Percentiles rank a stretch among this genome's conserved stretches.
These are phyloP conservation scores for barrel medic (Medicago truncatula) DNA, from an alignment of 306 rosid genomes.

Conservation along the genomic window DNA sequence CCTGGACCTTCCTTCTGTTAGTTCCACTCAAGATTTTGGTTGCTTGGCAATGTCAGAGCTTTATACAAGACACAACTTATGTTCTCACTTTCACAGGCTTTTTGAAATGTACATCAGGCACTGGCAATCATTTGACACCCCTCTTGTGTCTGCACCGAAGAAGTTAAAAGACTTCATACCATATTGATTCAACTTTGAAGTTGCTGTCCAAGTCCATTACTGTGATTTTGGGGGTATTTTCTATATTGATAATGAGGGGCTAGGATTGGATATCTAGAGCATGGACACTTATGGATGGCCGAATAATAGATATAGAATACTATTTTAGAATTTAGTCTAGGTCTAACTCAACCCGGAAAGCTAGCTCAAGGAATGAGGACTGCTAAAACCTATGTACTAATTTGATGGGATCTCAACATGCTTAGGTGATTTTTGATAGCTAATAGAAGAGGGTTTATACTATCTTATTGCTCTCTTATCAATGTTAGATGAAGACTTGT, in stretches of 20 bases:
- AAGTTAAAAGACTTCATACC: constrained; percentile 13
- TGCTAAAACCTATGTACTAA: neutral
- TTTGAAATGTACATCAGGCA: constrained; percentile 6
- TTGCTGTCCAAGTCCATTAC: constrained; percentile 6
- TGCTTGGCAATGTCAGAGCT: constrained; percentile 30
- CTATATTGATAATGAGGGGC: neutral
- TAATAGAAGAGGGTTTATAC: constrained; percentile 20
- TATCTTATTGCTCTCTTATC: constrained; percentile 17
- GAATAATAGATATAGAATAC: neutral
- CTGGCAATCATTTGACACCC: constrained; percentile 15
- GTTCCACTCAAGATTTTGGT: constrained; percentile 26
- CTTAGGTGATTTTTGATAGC: constrained; percentile 12
- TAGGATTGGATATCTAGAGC: neutral
- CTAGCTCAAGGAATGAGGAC: neutral
- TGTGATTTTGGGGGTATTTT: neutral
- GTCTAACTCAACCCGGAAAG: neutral
- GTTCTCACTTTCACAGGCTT: constrained; percentile 27
- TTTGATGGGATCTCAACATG: neutral
- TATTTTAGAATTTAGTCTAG: neutral
- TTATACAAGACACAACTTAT: constrained; percentile 10
- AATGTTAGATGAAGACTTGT: constrained; percentile 17
- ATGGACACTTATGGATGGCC: neutral
- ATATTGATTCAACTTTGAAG: constrained; percentile 25
- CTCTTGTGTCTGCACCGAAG: neutral
- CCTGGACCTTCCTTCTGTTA: neutral